Percentiles rank a stretch among this genome's conserved stretches.
Conservation (phyloP, 495 filamentous ascomycete species). For the Penicillium soppii region DNA sequence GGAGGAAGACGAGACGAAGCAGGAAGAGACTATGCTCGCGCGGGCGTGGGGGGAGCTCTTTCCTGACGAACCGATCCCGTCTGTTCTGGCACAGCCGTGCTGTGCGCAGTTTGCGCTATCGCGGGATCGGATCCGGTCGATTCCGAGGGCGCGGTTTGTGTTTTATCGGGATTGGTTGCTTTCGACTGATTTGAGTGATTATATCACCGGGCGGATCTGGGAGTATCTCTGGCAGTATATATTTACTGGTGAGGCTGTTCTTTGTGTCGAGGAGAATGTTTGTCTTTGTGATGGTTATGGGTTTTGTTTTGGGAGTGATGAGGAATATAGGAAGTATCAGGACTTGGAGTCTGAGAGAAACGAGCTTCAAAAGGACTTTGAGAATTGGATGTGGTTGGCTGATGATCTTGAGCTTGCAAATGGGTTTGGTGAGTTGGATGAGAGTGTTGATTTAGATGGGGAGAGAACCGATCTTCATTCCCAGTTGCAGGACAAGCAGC, state of each 20-base stretch:
- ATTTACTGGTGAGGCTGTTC: constrained; percentile 56
- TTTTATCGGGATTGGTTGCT: constrained; percentile 70
- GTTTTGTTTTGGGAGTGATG: constrained; percentile 68
- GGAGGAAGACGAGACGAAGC: constrained; percentile 50
- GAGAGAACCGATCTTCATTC: constrained; percentile 10
- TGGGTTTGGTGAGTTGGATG: constrained; percentile 26
- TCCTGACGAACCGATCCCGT: constrained; percentile 51
- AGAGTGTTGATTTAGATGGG: constrained; percentile 30
- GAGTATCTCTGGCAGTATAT: constrained; percentile 76
- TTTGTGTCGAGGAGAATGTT: constrained; percentile 63
- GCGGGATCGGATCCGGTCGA: constrained; percentile 52
- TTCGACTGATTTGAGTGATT: constrained; percentile 59
- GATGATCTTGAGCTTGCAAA: constrained; percentile 36
- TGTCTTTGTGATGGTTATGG: constrained; percentile 81
- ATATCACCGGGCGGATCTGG: constrained; percentile 68
- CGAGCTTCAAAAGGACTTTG: constrained; percentile 47
- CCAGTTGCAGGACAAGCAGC: constrained; percentile 28
- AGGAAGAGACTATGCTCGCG: constrained; percentile 61
- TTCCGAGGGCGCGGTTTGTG: constrained; percentile 59
- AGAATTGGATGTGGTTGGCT: constrained; percentile 43
- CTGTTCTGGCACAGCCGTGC: constrained; percentile 55
- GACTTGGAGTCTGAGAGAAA: constrained; percentile 37
- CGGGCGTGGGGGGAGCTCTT: constrained; percentile 56
- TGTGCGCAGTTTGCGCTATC: constrained; percentile 71
- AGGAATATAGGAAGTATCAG: constrained; percentile 50